A percentile compares a stretch with the other conserved stretches of the same genome.
These are phyloP conservation scores for Apiotrichum montevideense DNA, from an alignment of 1,284 basidiomycete species.

Conservation along the genomic window DNA sequence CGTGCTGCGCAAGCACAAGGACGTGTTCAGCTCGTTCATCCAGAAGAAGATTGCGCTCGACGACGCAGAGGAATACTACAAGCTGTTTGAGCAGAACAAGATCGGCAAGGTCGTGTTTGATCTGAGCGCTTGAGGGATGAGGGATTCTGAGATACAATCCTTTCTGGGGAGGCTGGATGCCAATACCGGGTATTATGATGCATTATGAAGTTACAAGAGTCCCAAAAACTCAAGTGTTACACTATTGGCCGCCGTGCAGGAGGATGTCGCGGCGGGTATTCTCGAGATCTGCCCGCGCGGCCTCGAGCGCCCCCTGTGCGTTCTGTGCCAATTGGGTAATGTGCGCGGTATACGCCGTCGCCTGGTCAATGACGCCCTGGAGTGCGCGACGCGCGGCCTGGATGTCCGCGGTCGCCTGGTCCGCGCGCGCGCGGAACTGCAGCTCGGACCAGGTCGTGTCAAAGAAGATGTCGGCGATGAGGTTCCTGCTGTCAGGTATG, in stretches of 20 bases:
- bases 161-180: too few relatives aligned
- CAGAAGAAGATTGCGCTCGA: constrained; percentile 34
- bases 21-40: constrained; percentile 39
- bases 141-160: too few relatives aligned
- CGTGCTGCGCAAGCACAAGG: constrained; percentile 51
- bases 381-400: background rate
- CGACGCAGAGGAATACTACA: constrained; percentile 42
- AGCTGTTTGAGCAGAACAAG: constrained; percentile 38
- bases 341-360: background rate
- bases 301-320: constrained; percentile 1
- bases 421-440: constrained; percentile 20
- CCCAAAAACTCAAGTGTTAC: too few relatives aligned
- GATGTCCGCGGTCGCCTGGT: constrained; percentile 1
- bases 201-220: too few relatives aligned
- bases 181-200: too few relatives aligned
- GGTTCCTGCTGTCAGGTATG: background rate
- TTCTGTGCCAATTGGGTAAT: background rate
- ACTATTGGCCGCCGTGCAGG: background rate
- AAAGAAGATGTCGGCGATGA: constrained; percentile 25
- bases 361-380: constrained; percentile 1
- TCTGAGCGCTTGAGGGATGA: too few relatives aligned
- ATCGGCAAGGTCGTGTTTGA: constrained; percentile 43
- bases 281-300: constrained; percentile 5
- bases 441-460: constrained; percentile 25
- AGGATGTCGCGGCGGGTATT: constrained; percentile 7